Evolutionary conservation across 1,284 basidiomycete genomes (phyloP), one percentile per base, ranked within the genome.

Genomic region (Rhodotorula glutinis): DNA sequence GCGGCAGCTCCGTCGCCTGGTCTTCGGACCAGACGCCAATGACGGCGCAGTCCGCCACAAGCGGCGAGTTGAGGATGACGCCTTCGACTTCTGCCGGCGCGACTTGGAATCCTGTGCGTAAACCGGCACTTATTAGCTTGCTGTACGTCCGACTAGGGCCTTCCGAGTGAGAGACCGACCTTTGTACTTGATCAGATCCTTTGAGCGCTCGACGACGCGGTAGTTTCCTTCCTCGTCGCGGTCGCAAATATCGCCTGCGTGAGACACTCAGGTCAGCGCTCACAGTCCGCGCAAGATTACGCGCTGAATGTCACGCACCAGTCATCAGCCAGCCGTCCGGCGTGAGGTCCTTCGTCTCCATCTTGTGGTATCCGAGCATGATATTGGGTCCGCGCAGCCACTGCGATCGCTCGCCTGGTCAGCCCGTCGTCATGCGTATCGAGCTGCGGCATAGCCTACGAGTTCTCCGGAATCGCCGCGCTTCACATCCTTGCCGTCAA

Each of bases 151-250:
- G 30, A 63, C 4, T 4, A 16, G n/a, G 4, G 17, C n/a, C 7
- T 40, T 11, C 13, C 5, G 14, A 19, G 25, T 38, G 14, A 21
- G 11, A n/a, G 25, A 53, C 66, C 10, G 4, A 68, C 69, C 70
- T 27, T 66, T 66, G 63, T 66, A 65, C 59, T 73, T 73, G 56
- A 73, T 65, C 11, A 73, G 33, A 46, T 73, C 72, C 41, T 69
- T 69, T 5, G 4, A 17, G 1, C 72, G 62, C 19, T 73, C 72
- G 5, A 69, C 62, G 30, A 71, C 66, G 40, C n/a, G 47, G 64
- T 59, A 71, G 57, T 49, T 53, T 4, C 67, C 69, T 3, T 68
- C 57, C 4, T 61, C 33, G n/a, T 53, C 43, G 5, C 67, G 54
- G 29, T 61, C 44, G 60, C 60, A 62, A 23, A 73, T 58, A 21